phyloP scores from a whole-genome alignment of 2,329 filamentous ascomycete species.

The Hirsutella rhossiliensis region DNA sequence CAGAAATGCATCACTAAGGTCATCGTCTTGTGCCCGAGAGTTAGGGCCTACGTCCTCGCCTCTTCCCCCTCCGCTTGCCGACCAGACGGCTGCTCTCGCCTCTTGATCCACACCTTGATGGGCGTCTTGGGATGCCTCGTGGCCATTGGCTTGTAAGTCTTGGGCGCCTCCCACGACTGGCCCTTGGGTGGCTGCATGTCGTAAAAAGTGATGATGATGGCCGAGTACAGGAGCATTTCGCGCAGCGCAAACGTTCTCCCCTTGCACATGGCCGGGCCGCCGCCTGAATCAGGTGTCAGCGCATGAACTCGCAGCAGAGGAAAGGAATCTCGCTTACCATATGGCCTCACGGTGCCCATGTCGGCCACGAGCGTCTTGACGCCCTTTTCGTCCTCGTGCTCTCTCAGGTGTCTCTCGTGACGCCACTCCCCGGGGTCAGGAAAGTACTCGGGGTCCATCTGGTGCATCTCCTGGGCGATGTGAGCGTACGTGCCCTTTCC shows the following conservation, averaged over 20 bases:
- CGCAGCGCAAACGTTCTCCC: slow-evolving; percentile 18
- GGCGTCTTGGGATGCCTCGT: slow-evolving; percentile 13
- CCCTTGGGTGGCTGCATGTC: slow-evolving; percentile 19
- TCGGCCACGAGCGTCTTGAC: slow-evolving; percentile 9
- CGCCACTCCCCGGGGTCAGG: slow-evolving; percentile 23
- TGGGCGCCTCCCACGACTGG: slow-evolving; percentile 13
- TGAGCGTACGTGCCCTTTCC: slow-evolving; percentile 23
- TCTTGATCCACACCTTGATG: slow-evolving; percentile 20
- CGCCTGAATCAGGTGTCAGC: slow-evolving; percentile 11
- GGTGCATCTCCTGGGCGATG: slow-evolving; percentile 19
- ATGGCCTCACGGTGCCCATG: slow-evolving; percentile 17
- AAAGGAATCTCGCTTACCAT: slow-evolving; percentile 15
- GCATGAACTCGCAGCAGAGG: neutral
- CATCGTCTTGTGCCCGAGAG: no score
- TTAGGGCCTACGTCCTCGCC: neutral
- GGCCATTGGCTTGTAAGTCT: slow-evolving; percentile 13
- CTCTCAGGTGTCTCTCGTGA: slow-evolving; percentile 18
- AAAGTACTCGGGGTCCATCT: slow-evolving; percentile 20
- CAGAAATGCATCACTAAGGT: no score
- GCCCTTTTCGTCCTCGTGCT: slow-evolving; percentile 12
- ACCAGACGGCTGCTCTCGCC: slow-evolving; percentile 7
- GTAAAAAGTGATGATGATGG: slow-evolving; percentile 23
- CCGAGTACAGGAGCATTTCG: slow-evolving; percentile 21
- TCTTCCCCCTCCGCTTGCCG: neutral
- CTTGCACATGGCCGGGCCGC: slow-evolving; percentile 18